Conservation (phyloP, 495 filamentous ascomycete species). For the Elaphomyces granulatus region DNA sequence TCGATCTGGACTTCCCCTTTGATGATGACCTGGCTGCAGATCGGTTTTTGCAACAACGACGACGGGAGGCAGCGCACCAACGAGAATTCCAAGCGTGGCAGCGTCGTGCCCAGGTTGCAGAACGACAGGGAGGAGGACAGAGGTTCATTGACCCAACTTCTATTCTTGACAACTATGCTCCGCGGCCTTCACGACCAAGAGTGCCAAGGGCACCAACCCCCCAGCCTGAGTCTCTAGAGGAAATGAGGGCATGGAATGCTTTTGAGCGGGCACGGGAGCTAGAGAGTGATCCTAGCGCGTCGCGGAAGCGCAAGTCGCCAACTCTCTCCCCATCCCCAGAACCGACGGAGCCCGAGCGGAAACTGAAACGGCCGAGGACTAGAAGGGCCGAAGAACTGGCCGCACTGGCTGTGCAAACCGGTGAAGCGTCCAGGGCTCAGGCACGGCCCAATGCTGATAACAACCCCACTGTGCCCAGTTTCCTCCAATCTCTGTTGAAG, state of each 20-base stretch:
- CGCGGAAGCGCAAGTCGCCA: slow-evolving; percentile 65
- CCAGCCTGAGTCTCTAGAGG: slow-evolving; percentile 58
- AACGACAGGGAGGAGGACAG: slow-evolving; percentile 57
- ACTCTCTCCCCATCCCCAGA: slow-evolving; percentile 56
- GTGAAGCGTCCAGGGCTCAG: slow-evolving; percentile 32
- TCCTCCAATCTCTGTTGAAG: slow-evolving; percentile 68
- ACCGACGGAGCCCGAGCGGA: slow-evolving; percentile 51
- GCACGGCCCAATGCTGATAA: slow-evolving; percentile 21
- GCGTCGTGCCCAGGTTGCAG: slow-evolving; percentile 64
- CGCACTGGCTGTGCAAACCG: slow-evolving; percentile 23
- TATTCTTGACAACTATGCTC: slow-evolving; percentile 33
- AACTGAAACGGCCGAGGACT: slow-evolving; percentile 73
- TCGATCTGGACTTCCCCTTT: slow-evolving; percentile 85
- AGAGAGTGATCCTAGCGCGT: slow-evolving; percentile 35
- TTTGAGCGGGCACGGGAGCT: slow-evolving; percentile 70
- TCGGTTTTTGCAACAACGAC: slow-evolving; percentile 38
- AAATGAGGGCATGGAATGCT: slow-evolving; percentile 74
- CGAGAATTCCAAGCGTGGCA: slow-evolving; percentile 64
- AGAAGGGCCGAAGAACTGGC: slow-evolving; percentile 37
- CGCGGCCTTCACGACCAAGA: slow-evolving; percentile 32
- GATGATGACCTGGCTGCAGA: slow-evolving; percentile 49
- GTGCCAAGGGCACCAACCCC: slow-evolving; percentile 33
- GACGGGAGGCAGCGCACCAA: slow-evolving; percentile 44
- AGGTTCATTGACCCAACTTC: slow-evolving; percentile 51
- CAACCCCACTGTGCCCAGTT: slow-evolving; percentile 38